A percentile compares a stretch with the other conserved stretches of the same genome.
These are phyloP conservation scores for Helotiales sp. DNA, from an alignment of 2,329 filamentous ascomycete species.

Conservation along the genomic window DNA sequence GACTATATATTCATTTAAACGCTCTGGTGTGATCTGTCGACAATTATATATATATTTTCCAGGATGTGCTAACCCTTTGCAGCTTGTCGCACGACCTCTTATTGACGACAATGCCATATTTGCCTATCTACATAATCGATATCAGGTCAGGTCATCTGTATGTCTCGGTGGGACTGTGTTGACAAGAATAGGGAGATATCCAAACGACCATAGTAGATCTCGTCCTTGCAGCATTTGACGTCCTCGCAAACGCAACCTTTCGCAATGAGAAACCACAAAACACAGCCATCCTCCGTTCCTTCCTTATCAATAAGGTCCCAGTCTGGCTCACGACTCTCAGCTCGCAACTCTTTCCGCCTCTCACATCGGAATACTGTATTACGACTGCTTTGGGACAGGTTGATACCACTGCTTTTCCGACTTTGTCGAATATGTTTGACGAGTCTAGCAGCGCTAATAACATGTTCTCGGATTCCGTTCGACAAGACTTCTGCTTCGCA, in stretches of 20 bases:
- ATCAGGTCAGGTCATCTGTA: constrained; percentile 56
- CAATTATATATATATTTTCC: not conserved
- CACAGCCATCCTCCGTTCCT: constrained; percentile 78
- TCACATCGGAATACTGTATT: constrained; percentile 64
- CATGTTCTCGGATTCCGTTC: constrained; percentile 63
- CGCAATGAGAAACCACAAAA: constrained; percentile 59
- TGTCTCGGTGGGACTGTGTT: constrained; percentile 23
- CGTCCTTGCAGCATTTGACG: constrained; percentile 85
- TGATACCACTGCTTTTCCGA: constrained; percentile 62
- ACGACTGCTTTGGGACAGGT: constrained; percentile 64
- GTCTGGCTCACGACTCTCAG: constrained; percentile 58
- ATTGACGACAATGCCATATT: constrained; percentile 80
- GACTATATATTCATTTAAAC: constrained; percentile 83
- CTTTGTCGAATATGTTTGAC: constrained; percentile 63
- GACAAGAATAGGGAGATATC: constrained; percentile 62
- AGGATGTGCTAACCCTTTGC: constrained; percentile 30
- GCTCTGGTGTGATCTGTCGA: constrained; percentile 60
- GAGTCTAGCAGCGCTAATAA: constrained; percentile 52
- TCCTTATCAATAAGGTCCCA: constrained; percentile 75
- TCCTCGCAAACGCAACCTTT: constrained; percentile 84
- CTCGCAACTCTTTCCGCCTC: constrained; percentile 55
- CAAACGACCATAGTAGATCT: constrained; percentile 79
- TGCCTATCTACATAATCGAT: constrained; percentile 80
- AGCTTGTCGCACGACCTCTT: constrained; percentile 80
- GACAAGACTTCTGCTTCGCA: constrained; percentile 83